Base-by-base conservation (phyloP, 164 flowering plant species). In the Vitis amurensis region DNA sequence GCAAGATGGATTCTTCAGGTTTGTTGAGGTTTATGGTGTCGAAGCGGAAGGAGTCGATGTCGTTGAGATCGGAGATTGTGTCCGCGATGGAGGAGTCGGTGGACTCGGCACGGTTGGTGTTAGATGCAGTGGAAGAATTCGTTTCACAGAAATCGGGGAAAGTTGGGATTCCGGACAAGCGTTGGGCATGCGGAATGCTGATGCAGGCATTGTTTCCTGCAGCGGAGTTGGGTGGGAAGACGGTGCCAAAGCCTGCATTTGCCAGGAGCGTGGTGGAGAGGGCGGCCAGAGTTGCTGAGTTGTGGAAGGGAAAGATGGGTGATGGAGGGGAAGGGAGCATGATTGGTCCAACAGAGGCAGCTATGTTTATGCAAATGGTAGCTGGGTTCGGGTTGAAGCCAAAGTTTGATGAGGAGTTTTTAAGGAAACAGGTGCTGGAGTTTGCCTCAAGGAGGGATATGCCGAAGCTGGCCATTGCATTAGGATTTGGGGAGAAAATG, bases 131-230 rank as follows among this genome's bases (percentile, higher is more conserved):
- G 69, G 87, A 81, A 67, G 87, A 76, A 61, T 84, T 78, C 72
- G 53, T 82, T 51, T 47, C 50, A 3, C 60, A 57, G 27, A 83
- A 80, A 44, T 14, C 49, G 2, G 80, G n/a, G 13, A 78, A 74
- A 51, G 73, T 29, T 4, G 84, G 84, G 68, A n/a, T 83, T n/a
- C 70, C 85, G 44, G 91, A 87, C 72, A 78, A 72, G 77, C 67
- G 91, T 55, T 89, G 91, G 94, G 87, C 89, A 3, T 82, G 87
- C 31, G 87, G 79, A 50, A 66, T 76, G 69, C 61, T 86, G 73
- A 72, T 87, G 8, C 79, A 85, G 62, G 86, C 80, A 1, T 19
- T 85, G 72, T 74, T 84, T 49, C 79, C 79, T 9, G 66, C 70
- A 9, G 55, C 37, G 12, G 77, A 75, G 15, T 61, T 52, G 53